Evolutionary conservation across 345 rosid species (phyloP).

Genomic region (Eucalyptus urophylla): DNA sequence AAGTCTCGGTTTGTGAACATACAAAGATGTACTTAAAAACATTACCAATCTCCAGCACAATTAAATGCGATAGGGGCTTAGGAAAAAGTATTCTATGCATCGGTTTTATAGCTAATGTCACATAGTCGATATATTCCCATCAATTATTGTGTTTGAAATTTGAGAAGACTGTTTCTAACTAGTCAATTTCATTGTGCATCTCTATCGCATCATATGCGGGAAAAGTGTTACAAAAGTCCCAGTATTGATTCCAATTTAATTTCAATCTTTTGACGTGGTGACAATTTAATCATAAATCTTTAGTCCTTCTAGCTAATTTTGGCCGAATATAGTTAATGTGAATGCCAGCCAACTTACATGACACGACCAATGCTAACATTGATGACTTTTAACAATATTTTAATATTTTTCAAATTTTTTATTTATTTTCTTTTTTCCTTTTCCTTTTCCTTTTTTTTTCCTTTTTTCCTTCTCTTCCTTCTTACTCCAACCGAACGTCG

Average conservation of each 20-base stretch:
- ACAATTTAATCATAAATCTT: no score
- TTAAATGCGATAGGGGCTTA: background rate
- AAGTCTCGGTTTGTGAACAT: background rate
- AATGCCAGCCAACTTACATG: no score
- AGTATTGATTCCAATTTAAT: no score
- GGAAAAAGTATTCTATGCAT: background rate
- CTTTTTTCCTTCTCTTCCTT: no score
- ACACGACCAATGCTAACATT: accelerated
- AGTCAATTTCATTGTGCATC: background rate
- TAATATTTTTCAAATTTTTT: no score
- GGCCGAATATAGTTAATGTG: no score
- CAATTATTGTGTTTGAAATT: background rate
- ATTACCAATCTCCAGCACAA: background rate
- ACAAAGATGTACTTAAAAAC: background rate
- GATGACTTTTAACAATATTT: accelerated
- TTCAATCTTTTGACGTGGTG: no score
- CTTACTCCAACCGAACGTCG: no score
- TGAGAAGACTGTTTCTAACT: background rate
- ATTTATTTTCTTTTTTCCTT: no score
- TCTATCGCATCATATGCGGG: background rate
- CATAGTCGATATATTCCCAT: background rate
- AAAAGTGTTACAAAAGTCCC: no score
- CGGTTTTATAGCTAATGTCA: background rate
- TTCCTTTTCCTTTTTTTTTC: no score
- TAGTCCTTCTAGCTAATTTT: no score